Percentiles rank a stretch among this genome's conserved stretches.
phyloP scores from a whole-genome alignment of 495 filamentous ascomycete species.

The Penicillium salamii region DNA sequence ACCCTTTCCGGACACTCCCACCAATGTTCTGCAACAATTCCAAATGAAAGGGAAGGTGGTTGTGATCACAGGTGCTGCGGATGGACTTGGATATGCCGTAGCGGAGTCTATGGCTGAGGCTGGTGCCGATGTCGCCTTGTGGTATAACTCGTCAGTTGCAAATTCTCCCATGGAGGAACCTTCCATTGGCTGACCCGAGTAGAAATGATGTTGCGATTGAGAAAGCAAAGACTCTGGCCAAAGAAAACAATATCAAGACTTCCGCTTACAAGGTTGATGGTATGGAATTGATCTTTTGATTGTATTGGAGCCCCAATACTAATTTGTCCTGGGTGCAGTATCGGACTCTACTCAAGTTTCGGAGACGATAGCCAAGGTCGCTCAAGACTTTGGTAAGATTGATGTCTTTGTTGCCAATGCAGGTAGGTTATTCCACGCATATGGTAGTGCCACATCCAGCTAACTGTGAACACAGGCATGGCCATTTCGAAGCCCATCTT shows the following conservation, averaged over 20 bases:
- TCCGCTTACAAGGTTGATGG: slow-evolving; percentile 41
- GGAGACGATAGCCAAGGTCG: slow-evolving; percentile 29
- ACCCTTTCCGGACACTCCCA: slow-evolving; percentile 39
- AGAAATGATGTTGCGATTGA: slow-evolving; percentile 35
- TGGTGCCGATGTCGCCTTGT: slow-evolving; percentile 29
- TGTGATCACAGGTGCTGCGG: slow-evolving; percentile 32
- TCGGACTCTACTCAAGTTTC: slow-evolving; percentile 32
- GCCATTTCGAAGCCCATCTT: slow-evolving; percentile 48
- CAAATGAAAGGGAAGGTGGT: slow-evolving; percentile 39
- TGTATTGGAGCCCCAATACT: not conserved
- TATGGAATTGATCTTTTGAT: slow-evolving; percentile 3
- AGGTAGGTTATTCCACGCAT: not conserved
- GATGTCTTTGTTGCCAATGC: slow-evolving; percentile 49
- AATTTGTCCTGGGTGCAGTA: too few species aligned
- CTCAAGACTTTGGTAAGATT: slow-evolving; percentile 45
- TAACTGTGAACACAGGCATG: slow-evolving; percentile 35
- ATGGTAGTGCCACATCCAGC: not conserved
- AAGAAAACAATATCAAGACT: slow-evolving; percentile 31
- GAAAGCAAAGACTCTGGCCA: slow-evolving; percentile 29
- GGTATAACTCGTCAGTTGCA: slow-evolving; percentile 42
- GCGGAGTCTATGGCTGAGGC: slow-evolving; percentile 37
- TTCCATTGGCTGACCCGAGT: not conserved
- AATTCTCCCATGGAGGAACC: not conserved
- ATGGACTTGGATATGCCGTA: slow-evolving; percentile 36
- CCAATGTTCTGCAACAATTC: slow-evolving; percentile 45